phyloP scores from a whole-genome alignment of 1,284 basidiomycete species.

The Sanghuangporus weigelae region DNA sequence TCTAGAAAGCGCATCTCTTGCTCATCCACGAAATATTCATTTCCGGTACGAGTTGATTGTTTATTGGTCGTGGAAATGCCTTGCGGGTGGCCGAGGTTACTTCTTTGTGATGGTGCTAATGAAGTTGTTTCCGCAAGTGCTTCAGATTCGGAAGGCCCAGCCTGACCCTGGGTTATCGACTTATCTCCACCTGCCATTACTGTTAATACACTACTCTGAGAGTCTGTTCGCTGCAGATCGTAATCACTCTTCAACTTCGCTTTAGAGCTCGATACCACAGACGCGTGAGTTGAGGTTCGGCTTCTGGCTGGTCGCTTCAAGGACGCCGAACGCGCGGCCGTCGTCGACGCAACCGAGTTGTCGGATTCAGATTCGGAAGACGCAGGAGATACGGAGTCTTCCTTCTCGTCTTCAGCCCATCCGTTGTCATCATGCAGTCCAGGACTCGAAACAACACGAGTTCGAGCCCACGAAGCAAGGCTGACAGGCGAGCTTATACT shows the following conservation, averaged over 20 bases:
- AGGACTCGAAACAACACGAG: not conserved
- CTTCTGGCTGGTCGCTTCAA: constrained; percentile 11
- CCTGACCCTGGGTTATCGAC: constrained; percentile 27
- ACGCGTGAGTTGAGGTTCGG: constrained; percentile 3
- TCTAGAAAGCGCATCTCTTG: constrained; percentile 27
- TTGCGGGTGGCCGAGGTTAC: constrained; percentile 9
- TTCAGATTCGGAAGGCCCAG: not conserved
- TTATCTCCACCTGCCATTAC: constrained; percentile 44
- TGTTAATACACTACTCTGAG: constrained; percentile 63
- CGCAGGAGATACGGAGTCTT: constrained; percentile 13
- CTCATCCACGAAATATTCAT: constrained; percentile 28
- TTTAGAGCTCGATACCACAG: not conserved
- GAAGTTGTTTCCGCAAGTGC: constrained; percentile 2
- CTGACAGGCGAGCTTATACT: not conserved
- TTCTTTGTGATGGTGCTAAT: constrained; percentile 9
- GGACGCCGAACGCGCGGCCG: constrained; percentile 10
- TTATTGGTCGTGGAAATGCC: constrained; percentile 2
- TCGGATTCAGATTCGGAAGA: constrained; percentile 14
- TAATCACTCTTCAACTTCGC: constrained; percentile 3
- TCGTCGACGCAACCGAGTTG: constrained; percentile 14
- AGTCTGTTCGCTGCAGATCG: constrained; percentile 41
- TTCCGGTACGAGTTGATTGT: not conserved
- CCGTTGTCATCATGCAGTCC: constrained; percentile 9
- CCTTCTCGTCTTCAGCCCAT: constrained; percentile 18
- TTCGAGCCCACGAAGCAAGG: not conserved